Evolutionary conservation across 1,284 basidiomycete genomes (phyloP).

Genomic region (Ceratobasidium sp.): DNA sequence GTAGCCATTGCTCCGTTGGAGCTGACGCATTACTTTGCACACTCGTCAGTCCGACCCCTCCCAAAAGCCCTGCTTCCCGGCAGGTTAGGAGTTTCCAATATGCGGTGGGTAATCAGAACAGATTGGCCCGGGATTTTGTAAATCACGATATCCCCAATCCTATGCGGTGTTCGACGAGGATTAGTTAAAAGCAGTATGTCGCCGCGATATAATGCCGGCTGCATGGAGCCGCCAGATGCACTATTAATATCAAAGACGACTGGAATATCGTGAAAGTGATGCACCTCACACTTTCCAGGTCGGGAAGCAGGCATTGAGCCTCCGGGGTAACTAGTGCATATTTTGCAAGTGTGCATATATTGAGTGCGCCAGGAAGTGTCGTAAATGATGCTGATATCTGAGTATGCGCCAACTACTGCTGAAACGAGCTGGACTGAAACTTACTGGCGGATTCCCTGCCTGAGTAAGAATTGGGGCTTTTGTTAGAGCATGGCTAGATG

Average conservation of each 20-base stretch:
- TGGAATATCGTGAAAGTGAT: slow-evolving; percentile 48
- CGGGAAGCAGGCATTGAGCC: slow-evolving; percentile 86
- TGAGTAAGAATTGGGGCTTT: neutral
- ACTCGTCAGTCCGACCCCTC: neutral
- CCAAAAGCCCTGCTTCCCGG: slow-evolving; percentile 44
- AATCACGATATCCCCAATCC: slow-evolving; percentile 94
- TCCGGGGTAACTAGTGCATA: slow-evolving; percentile 98
- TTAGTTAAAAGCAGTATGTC: slow-evolving; percentile 95
- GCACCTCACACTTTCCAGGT: slow-evolving; percentile 93
- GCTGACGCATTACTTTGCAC: slow-evolving; percentile 18
- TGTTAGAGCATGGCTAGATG: neutral
- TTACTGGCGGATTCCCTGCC: slow-evolving; percentile 47
- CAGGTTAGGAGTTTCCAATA: slow-evolving; percentile 81
- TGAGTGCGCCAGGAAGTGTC: slow-evolving; percentile 88
- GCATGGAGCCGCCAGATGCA: slow-evolving; percentile 87
- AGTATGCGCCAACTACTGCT: slow-evolving; percentile 61
- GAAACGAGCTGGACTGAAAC: slow-evolving; percentile 53
- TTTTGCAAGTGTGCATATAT: slow-evolving; percentile 89
- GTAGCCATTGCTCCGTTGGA: slow-evolving; percentile 68
- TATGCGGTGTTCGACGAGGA: slow-evolving; percentile 74
- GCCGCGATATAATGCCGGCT: slow-evolving; percentile 95
- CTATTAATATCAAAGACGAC: neutral
- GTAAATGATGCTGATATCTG: slow-evolving; percentile 56
- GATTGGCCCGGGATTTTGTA: slow-evolving; percentile 87
- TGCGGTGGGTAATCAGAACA: slow-evolving; percentile 95